Base-by-base conservation (phyloP, 2,329 filamentous ascomycete species). In the Phyllosticta citriasiana region DNA sequence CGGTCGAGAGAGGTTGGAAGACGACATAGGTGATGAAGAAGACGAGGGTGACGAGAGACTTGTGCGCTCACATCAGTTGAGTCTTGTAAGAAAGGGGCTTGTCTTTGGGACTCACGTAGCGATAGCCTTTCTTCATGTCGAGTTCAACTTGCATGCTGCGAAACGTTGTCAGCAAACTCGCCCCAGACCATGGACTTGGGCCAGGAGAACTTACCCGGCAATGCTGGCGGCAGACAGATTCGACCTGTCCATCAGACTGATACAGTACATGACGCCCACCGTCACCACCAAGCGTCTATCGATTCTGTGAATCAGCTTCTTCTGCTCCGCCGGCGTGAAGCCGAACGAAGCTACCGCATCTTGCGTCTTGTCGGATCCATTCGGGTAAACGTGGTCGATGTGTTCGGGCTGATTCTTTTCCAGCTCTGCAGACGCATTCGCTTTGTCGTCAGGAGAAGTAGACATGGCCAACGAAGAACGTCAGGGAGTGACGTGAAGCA, bases 211-310 rank as follows among this genome's bases (percentile, higher is more conserved):
- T 60, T 68, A 81, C 79, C 81, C 89, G 22, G 89, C 88, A 70
- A 93, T 87, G 54, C 83, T 83, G 51, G 88, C 88, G 24, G 83
- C 79, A n/a, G 83, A 83, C 70, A 92, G 75, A 72, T 93, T 93
- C 1, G 87, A 90, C 33, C 89, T 80, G 69, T 94, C 89, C 84
- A 93, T 89, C 63, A 93, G 76, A 65, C 83, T 87, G 67, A 89
- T 79, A 70, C 87, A 89, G 73, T 92, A 92, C 75, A 91, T 81
- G 65, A 82, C 72, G 8, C 78, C 78, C 1, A 79, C 72, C 0
- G 76, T 79, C 22, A 76, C 66, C 19, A 80, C 77, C n/a, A 80
- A 70, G 30, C 78, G 75, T 35, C 71, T 76, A 72, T 95, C 90
- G 66, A 94, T 78, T 12, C 84, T 83, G 61, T 81, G 79, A 52